Conservation (phyloP, 805 yeast genomes). For the Suhomyces sp. region DNA sequence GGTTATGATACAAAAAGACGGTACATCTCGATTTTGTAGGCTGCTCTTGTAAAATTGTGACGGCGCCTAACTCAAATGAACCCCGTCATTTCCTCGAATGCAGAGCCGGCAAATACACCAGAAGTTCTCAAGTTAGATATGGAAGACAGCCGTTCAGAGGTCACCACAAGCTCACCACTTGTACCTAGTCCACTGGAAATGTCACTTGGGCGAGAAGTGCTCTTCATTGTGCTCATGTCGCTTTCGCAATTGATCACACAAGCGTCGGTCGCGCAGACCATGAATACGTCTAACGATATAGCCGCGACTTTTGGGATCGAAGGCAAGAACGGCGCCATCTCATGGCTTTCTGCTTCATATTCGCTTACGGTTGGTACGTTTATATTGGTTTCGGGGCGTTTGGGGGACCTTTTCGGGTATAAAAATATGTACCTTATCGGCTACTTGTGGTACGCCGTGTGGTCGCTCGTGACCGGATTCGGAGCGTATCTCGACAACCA, state of each 20-base stretch:
- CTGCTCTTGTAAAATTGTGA: neutral
- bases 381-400: slow-evolving; percentile 30
- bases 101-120: too few species aligned
- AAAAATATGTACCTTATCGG: slow-evolving; percentile 27
- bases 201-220: slow-evolving; percentile 16
- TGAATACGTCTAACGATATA: slow-evolving; percentile 16
- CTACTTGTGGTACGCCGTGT: slow-evolving; percentile 19
- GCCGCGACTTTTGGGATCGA: slow-evolving; percentile 23
- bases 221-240: slow-evolving; percentile 22
- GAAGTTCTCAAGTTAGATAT: neutral
- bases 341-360: slow-evolving; percentile 36
- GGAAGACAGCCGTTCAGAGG: neutral
- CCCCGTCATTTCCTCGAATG: neutral
- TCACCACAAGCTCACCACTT: neutral
- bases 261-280: slow-evolving; percentile 29
- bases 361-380: slow-evolving; percentile 37
- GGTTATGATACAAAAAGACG: neutral
- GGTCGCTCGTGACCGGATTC: slow-evolving; percentile 25
- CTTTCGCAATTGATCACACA: slow-evolving; percentile 30
- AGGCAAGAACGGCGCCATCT: slow-evolving; percentile 25
- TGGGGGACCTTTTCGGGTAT: slow-evolving; percentile 37
- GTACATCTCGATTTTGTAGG: neutral
- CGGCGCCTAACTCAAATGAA: neutral
- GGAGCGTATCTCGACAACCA: slow-evolving; percentile 20
- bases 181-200: slow-evolving; percentile 14